Percentiles rank a stretch among this genome's conserved stretches.
Conservation (phyloP, 768 basidiomycete genomes). For the Gyrodon lividus region DNA sequence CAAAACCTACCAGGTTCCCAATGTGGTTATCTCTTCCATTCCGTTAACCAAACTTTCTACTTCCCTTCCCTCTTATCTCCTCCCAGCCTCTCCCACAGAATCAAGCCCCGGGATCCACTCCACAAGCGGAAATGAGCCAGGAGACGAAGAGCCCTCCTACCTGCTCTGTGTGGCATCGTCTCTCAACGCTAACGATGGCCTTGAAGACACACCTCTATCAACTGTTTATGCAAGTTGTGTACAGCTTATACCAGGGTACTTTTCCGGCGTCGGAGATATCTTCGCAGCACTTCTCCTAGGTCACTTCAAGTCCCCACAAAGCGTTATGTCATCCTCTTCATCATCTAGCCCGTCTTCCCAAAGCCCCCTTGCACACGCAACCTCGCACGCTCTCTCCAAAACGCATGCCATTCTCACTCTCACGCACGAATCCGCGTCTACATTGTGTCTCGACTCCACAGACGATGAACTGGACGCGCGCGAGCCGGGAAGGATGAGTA, state of each 20-base stretch:
- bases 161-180: slow-evolving; percentile 85
- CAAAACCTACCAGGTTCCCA: slow-evolving; percentile 67
- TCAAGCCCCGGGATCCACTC: background rate
- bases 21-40: slow-evolving; percentile 92
- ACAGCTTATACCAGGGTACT: slow-evolving; percentile 84
- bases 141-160: slow-evolving; percentile 37
- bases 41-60: slow-evolving; percentile 65
- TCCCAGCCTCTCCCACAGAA: slow-evolving; percentile 26
- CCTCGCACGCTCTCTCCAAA: slow-evolving; percentile 66
- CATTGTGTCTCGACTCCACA: slow-evolving; percentile 52
- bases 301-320: slow-evolving; percentile 52
- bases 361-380: slow-evolving; percentile 40
- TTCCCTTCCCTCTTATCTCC: slow-evolving; percentile 48
- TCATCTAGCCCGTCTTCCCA: slow-evolving; percentile 8
- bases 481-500: slow-evolving; percentile 61
- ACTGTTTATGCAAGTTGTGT: slow-evolving; percentile 70
- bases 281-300: slow-evolving; percentile 91
- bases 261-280: slow-evolving; percentile 94
- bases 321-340: background rate
- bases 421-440: slow-evolving; percentile 57
- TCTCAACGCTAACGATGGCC: slow-evolving; percentile 20
- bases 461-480: slow-evolving; percentile 75
- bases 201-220: slow-evolving; percentile 26
- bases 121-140: background rate
- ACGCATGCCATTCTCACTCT: slow-evolving; percentile 69